phyloP scores from a whole-genome alignment of 2,329 filamentous ascomycete genomes.

The Calonectria naviculata region DNA sequence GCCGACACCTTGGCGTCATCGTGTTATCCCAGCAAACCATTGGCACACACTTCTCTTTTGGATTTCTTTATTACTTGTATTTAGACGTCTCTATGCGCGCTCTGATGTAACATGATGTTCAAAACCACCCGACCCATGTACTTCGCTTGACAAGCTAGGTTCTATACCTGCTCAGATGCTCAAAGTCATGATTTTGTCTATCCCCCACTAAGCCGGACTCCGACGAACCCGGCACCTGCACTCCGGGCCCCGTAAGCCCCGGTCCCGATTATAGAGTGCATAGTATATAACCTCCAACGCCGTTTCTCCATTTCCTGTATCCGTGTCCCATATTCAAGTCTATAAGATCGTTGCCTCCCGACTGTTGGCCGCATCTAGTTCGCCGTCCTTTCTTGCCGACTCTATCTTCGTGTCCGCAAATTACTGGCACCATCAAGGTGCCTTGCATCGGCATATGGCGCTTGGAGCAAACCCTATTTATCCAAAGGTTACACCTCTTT shows the following conservation, averaged over 20 bases:
- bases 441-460: neutral
- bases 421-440: neutral
- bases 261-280: neutral
- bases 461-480: conserved; percentile 22
- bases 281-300: conserved; percentile 12
- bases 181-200: neutral
- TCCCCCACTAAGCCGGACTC: neutral
- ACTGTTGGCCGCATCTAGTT: neutral
- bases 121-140: neutral
- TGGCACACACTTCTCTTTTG: neutral
- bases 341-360: conserved; percentile 1
- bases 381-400: neutral
- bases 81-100: neutral
- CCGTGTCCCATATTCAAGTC: neutral
- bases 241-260: neutral
- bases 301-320: neutral
- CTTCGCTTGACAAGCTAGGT: neutral
- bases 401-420: conserved; percentile 8
- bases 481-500: conserved; percentile 22
- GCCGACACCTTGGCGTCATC: neutral
- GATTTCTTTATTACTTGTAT: neutral
- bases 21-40: neutral
- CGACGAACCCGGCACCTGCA: neutral
- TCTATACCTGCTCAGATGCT: neutral
- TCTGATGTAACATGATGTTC: neutral